phyloP scores from a whole-genome alignment of 2,329 filamentous ascomycete genomes.

The Dichotomopilus funicola region DNA sequence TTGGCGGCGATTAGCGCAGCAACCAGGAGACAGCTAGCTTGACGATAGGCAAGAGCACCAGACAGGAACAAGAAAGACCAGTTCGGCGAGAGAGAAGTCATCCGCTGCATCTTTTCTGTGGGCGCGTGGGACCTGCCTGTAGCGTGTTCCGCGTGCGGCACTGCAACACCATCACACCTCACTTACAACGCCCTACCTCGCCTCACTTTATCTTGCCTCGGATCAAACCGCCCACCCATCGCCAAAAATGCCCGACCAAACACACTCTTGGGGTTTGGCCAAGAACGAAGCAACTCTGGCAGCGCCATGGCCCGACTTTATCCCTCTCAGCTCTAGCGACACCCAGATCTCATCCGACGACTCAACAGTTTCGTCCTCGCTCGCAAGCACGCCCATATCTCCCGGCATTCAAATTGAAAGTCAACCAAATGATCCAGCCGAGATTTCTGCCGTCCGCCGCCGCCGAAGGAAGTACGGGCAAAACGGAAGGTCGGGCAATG shows the following conservation, averaged over 20 bases:
- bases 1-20: slow-evolving; percentile 47
- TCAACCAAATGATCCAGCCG: neutral
- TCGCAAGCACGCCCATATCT: slow-evolving; percentile 1
- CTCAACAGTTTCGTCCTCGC: neutral
- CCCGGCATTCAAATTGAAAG: neutral
- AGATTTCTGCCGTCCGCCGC: neutral
- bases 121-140: slow-evolving; percentile 33
- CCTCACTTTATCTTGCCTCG: neutral
- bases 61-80: slow-evolving; percentile 28
- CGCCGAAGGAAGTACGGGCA: neutral
- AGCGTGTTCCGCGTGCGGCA: slow-evolving; percentile 22
- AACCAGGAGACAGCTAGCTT: slow-evolving; percentile 52
- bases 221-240: neutral
- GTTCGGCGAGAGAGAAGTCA: slow-evolving; percentile 20
- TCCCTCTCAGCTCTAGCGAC: slow-evolving; percentile 9
- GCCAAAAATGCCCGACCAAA: slow-evolving; percentile 3
- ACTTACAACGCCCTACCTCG: neutral
- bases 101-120: slow-evolving; percentile 36
- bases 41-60: slow-evolving; percentile 59
- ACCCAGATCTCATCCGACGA: neutral
- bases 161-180: neutral
- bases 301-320: slow-evolving; percentile 5
- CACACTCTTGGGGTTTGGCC: neutral
- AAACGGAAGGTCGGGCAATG: slow-evolving; percentile 9
- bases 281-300: neutral